Conservation (phyloP, 352 stramenopile genomes). For the Phytophthora multivora region DNA sequence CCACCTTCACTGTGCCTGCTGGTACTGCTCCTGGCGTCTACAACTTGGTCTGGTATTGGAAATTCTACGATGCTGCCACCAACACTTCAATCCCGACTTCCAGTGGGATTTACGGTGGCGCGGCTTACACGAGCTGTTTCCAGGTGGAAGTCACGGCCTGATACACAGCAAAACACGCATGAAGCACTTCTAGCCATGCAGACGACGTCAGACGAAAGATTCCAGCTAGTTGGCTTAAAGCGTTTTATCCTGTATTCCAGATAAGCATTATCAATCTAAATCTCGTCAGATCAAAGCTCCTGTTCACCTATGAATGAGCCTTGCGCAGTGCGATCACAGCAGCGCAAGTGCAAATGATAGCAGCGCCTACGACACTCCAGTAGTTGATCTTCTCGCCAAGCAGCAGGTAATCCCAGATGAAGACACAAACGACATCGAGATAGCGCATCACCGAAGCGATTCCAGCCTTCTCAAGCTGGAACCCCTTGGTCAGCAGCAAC, state of each 20-base stretch:
- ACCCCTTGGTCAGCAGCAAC: slow-evolving; percentile 76
- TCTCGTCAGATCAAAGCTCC: slow-evolving; percentile 5
- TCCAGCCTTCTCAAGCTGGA: slow-evolving; percentile 84
- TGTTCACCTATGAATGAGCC: slow-evolving; percentile 27
- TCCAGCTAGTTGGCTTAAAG: not conserved
- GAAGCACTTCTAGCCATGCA: not conserved
- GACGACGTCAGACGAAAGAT: slow-evolving; percentile 10
- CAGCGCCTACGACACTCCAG: slow-evolving; percentile 72
- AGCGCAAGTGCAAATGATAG: slow-evolving; percentile 71
- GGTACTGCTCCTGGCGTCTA: slow-evolving; percentile 56
- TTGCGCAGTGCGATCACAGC: slow-evolving; percentile 72
- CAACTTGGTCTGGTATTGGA: slow-evolving; percentile 79
- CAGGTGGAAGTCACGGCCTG: slow-evolving; percentile 53
- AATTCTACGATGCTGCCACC: slow-evolving; percentile 60
- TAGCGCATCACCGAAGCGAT: slow-evolving; percentile 87
- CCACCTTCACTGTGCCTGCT: slow-evolving; percentile 44
- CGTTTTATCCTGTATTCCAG: not conserved
- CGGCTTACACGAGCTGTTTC: slow-evolving; percentile 68
- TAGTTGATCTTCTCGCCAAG: slow-evolving; percentile 70
- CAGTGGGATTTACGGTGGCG: slow-evolving; percentile 53
- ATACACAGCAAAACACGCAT: not conserved
- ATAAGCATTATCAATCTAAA: slow-evolving; percentile 19
- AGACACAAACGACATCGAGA: slow-evolving; percentile 84
- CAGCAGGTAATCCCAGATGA: slow-evolving; percentile 76
- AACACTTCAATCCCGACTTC: slow-evolving; percentile 53